Evolutionary conservation across 2,329 filamentous ascomycete genomes (phyloP).

Genomic region (Leptosphaerulina australis): DNA sequence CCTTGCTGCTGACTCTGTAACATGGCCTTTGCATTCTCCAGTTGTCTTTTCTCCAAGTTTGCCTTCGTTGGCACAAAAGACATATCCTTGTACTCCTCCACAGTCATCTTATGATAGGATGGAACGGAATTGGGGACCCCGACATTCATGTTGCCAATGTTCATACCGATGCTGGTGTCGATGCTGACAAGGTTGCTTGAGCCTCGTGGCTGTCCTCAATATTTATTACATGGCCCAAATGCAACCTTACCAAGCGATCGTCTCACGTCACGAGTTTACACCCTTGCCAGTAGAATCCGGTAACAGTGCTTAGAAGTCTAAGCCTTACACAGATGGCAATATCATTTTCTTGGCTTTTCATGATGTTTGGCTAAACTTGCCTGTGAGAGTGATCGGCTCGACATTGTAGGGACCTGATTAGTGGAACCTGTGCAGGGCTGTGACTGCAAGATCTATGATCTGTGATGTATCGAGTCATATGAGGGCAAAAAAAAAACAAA

Average conservation of each 20-base stretch:
- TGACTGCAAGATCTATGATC: conserved; percentile 7
- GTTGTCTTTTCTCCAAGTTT: not conserved
- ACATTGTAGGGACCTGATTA: conserved; percentile 7
- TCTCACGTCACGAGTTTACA: conserved; percentile 8
- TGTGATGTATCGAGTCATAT: not conserved
- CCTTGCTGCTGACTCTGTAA: conserved; percentile 6
- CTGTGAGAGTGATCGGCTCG: conserved; percentile 4
- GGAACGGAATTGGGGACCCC: not conserved
- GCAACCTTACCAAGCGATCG: not conserved
- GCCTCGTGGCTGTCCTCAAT: not conserved
- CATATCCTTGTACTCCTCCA: conserved; percentile 7
- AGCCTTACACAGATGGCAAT: conserved; percentile 6
- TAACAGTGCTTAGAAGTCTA: conserved; percentile 7
- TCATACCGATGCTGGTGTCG: not conserved
- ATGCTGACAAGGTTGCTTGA: not conserved
- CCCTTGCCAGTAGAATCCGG: not conserved
- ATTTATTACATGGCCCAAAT: conserved; percentile 1
- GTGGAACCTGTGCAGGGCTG: conserved; percentile 5
- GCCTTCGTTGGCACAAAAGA: not conserved
- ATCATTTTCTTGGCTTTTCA: conserved; percentile 6
- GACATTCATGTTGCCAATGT: conserved; percentile 7
- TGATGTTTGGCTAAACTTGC: conserved; percentile 14
- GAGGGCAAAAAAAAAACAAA: not conserved
- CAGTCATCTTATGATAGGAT: conserved; percentile 6
- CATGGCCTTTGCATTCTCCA: conserved; percentile 1